Evolutionary conservation across 768 basidiomycete genomes (phyloP).

Genomic region (Austroboletus eburneus): DNA sequence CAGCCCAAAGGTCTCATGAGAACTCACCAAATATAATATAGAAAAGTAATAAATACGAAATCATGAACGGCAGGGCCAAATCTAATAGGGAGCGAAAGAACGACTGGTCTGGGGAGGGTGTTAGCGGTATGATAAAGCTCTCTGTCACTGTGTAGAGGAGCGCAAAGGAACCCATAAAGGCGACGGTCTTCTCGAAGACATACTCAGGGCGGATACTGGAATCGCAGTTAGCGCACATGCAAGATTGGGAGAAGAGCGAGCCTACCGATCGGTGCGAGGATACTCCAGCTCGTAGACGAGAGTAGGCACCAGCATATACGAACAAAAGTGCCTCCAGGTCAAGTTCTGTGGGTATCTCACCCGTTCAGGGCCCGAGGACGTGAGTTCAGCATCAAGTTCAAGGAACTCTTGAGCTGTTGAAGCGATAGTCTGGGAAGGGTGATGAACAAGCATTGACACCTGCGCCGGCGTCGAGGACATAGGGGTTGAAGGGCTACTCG

Average conservation of each 20-base stretch:
- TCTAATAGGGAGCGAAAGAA: constrained; percentile 78
- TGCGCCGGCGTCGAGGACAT: constrained; percentile 12
- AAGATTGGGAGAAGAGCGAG: constrained; percentile 2
- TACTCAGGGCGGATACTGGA: constrained; percentile 46
- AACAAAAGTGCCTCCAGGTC: constrained; percentile 72
- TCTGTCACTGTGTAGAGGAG: constrained; percentile 93
- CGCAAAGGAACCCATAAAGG: constrained; percentile 94
- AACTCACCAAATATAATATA: constrained; percentile 75
- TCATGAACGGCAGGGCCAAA: constrained; percentile 89
- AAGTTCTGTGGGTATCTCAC: constrained; percentile 86
- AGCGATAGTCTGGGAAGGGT: constrained; percentile 63
- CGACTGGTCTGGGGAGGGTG: constrained; percentile 62
- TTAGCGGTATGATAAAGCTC: constrained; percentile 86
- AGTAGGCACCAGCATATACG: constrained; percentile 86
- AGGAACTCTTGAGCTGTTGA: constrained; percentile 70
- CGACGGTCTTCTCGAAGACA: constrained; percentile 59
- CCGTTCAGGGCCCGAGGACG: constrained; percentile 59
- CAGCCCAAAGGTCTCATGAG: neutral
- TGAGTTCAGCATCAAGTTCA: constrained; percentile 73
- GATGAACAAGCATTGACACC: constrained; percentile 52
- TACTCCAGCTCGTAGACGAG: constrained; percentile 97
- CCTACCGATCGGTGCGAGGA: constrained; percentile 80
- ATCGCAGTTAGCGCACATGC: neutral
- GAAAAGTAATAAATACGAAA: constrained; percentile 83
- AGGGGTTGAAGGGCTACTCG: constrained; percentile 3